Evolutionary conservation across 164 flowering plant species (phyloP).

Genomic region (Dillenia turbinata): DNA sequence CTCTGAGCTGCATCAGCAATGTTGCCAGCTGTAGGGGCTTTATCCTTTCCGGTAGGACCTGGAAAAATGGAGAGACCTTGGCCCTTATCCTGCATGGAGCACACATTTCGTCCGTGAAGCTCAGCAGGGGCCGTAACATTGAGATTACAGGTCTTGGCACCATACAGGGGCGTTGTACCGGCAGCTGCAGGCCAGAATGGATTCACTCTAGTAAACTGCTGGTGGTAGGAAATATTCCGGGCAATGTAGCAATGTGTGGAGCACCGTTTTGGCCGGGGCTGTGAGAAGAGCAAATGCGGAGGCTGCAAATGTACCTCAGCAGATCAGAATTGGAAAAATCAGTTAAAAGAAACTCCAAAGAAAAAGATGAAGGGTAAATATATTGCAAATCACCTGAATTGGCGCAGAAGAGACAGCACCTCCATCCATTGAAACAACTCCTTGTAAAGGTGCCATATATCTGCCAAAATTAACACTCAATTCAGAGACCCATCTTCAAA

Average conservation of each 20-base stretch:
- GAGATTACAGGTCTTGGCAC: conserved; percentile 68
- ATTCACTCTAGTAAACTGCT: conserved; percentile 74
- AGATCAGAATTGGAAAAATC: neutral
- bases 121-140: conserved; percentile 62
- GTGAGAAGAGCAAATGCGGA: conserved; percentile 47
- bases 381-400: conserved; percentile 42
- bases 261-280: conserved; percentile 75
- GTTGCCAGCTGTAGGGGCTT: conserved; percentile 37
- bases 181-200: conserved; percentile 80
- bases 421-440: conserved; percentile 80
- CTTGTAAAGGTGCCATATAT: conserved; percentile 73
- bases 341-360: neutral
- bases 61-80: conserved; percentile 17
- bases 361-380: neutral
- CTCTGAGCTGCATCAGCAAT: conserved; percentile 49
- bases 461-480: conserved; percentile 29
- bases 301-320: conserved; percentile 36
- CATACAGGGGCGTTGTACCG: conserved; percentile 63
- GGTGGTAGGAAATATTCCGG: conserved; percentile 49
- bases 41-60: conserved; percentile 42
- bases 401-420: conserved; percentile 48
- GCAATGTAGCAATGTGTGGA: conserved; percentile 96
- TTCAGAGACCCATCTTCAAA: no score
- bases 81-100: conserved; percentile 53
- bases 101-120: conserved; percentile 33